Conservation (phyloP, 179 eudicot genomes). For the Beta corolliflora region DNA sequence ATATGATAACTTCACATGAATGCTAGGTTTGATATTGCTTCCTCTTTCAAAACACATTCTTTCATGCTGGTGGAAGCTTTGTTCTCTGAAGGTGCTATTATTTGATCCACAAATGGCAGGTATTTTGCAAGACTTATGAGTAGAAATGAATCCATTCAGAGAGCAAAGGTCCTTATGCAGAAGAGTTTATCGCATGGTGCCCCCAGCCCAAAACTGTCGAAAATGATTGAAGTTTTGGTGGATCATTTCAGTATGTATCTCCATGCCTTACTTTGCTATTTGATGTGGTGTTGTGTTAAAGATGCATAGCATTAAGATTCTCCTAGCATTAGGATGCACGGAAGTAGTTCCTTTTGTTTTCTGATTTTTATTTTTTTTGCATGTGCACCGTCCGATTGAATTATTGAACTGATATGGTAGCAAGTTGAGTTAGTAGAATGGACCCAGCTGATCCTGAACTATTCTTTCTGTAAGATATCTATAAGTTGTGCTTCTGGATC, state of each 20-base stretch:
- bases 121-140: constrained; percentile 62
- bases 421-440: neutral
- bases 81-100: constrained; percentile 5
- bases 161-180: constrained; percentile 73
- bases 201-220: constrained; percentile 88
- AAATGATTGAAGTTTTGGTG: constrained; percentile 77
- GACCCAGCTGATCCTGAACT: neutral
- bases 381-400: neutral
- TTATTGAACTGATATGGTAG: neutral
- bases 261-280: constrained; percentile 10
- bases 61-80: constrained; percentile 4
- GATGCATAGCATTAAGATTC: neutral
- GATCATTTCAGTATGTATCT: constrained; percentile 87
- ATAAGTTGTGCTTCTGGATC: neutral
- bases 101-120: constrained; percentile 50
- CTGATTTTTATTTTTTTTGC: neutral
- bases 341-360: neutral
- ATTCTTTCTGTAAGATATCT: neutral
- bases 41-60: neutral
- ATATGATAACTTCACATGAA: neutral
- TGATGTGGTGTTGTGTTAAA: constrained; percentile 3
- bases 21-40: constrained; percentile 1
- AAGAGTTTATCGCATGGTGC: constrained; percentile 82
- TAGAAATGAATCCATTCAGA: constrained; percentile 67
- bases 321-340: constrained; percentile 3